A percentile compares a stretch with the other conserved stretches of the same genome.
Conservation (phyloP, 2,329 filamentous ascomycete species). For the Sporothrix variecibatus region DNA sequence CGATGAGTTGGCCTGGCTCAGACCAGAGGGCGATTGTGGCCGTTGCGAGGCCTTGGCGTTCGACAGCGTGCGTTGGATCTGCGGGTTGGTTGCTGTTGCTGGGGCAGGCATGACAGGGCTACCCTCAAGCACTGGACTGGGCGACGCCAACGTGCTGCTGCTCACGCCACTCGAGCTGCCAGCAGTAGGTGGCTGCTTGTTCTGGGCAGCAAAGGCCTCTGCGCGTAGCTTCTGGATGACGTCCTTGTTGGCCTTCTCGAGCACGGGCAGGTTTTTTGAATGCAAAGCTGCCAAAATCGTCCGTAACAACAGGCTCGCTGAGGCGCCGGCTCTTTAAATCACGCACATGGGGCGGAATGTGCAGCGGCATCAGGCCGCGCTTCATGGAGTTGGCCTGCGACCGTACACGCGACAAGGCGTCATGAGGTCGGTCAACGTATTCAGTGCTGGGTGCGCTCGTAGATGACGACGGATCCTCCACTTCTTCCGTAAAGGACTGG, state of each 20-base stretch:
- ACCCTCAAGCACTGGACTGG: constrained; percentile 73
- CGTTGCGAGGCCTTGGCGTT: constrained; percentile 76
- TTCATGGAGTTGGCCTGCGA: constrained; percentile 87
- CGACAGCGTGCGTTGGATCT: constrained; percentile 79
- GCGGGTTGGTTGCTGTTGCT: constrained; percentile 47
- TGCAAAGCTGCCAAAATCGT: constrained; percentile 94
- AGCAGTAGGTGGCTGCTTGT: constrained; percentile 46
- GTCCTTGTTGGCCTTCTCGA: constrained; percentile 98
- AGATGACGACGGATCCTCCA: constrained; percentile 83
- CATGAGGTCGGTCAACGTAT: constrained; percentile 86
- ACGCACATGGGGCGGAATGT: constrained; percentile 94
- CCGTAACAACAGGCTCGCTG: constrained; percentile 83
- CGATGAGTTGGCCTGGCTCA: constrained; percentile 80
- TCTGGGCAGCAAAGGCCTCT: constrained; percentile 75
- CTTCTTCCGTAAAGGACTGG: constrained; percentile 89
- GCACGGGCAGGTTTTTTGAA: constrained; percentile 97
- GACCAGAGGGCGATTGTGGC: constrained; percentile 80
- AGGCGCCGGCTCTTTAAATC: constrained; percentile 84
- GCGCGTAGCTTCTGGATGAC: constrained; percentile 94
- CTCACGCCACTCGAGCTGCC: constrained; percentile 46
- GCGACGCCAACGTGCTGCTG: constrained; percentile 47
- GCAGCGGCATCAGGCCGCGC: constrained; percentile 88
- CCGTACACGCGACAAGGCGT: constrained; percentile 86
- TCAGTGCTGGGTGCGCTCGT: constrained; percentile 68
- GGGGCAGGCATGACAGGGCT: constrained; percentile 70